A percentile compares a stretch with the other conserved stretches of the same genome.
phyloP scores from a whole-genome alignment of 345 rosid species.

The Salix koriyanagi region DNA sequence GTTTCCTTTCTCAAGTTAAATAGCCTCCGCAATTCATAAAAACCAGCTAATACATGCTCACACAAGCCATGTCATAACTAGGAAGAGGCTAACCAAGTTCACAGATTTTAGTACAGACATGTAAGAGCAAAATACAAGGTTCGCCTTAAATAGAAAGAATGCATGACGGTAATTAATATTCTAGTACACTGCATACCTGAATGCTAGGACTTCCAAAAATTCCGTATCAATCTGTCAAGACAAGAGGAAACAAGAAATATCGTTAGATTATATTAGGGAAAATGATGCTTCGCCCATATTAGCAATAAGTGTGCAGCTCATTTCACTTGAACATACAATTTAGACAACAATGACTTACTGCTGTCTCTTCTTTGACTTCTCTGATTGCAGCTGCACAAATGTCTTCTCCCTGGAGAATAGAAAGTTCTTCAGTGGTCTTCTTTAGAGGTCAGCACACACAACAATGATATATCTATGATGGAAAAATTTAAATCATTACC shows the following conservation, averaged over 20 bases:
- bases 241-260: not conserved
- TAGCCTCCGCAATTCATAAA: not conserved
- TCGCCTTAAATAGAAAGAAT: not conserved
- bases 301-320: not conserved
- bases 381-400: constrained; percentile 66
- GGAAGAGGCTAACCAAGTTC: not conserved
- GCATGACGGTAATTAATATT: not conserved
- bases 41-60: not conserved
- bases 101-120: not conserved
- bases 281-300: not conserved
- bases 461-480: not conserved
- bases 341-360: constrained; percentile 42
- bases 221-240: constrained; percentile 68
- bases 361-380: constrained; percentile 95
- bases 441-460: not conserved
- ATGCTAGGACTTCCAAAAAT: constrained; percentile 68
- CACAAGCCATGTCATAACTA: not conserved
- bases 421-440: not conserved
- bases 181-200: constrained; percentile 48
- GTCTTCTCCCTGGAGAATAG: constrained; percentile 68
- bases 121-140: not conserved
- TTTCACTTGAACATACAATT: not conserved
- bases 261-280: not conserved
- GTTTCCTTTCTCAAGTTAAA: not conserved
- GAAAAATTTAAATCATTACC: constrained; percentile 30